Base-by-base conservation (phyloP, 2,329 filamentous ascomycete genomes). In the Aspergillus puulaauensis region DNA sequence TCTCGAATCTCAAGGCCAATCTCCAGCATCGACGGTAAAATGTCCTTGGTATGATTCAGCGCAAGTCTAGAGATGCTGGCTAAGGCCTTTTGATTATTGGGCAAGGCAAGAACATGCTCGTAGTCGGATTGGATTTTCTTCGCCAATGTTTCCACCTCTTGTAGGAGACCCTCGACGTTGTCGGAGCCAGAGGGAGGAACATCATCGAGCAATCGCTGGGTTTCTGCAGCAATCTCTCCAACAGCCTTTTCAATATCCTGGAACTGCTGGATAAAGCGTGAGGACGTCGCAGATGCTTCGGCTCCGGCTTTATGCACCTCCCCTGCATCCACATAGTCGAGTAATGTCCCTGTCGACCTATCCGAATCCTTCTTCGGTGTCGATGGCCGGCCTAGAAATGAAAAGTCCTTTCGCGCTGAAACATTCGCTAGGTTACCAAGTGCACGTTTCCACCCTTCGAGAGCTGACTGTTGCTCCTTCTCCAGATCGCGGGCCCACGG, bases 51-150 rank as follows among this genome's bases (percentile, higher is more conserved):
- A 64, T 88, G 86, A 23, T 83, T 77, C 15, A 87, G 76, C 17
- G 86, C 86, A 75, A 87, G 85, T 67, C 87, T 85, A 12, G 85
- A 87, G 14, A 84, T 82, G 61, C 83, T 83, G 6, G 83, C 79
- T 40, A 86, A 76, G 4, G 84, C 82, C 64, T 87, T 88, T n/a
- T 87, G 79, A 41, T 87, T 87, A 62, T 85, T 85, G 1, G 85
- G 79, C 61, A 92, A 87, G 6, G 83, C 82, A 45, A 91, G 79
- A 11, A 91, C 86, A 63, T 90, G 88, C 64, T 92, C 88, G 69
- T 91, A 90, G 73, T 98, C 95, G 6, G 88, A 90, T 48, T 88
- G 86, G 50, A 99, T 90, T 75, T 97, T 97, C 67, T 87, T 91
- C 52, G 88, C 87, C 55, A 98, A 82, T 0, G 90, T 89, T 70